Evolutionary conservation across 1,139 yeast genomes (phyloP).

Genomic region (Kodamaea plutei): DNA sequence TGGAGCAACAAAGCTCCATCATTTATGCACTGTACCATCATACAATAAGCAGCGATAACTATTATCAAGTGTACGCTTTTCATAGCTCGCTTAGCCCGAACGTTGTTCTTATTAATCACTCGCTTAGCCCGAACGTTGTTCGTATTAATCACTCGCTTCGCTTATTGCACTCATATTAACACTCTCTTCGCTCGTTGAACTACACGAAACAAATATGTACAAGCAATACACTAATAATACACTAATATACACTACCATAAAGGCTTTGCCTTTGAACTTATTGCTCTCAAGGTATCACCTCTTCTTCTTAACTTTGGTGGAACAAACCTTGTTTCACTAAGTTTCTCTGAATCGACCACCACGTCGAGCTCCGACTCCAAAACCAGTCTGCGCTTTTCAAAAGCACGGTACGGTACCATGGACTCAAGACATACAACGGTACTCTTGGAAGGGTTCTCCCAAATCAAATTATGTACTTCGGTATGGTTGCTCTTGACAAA

Average conservation of each 20-base stretch:
- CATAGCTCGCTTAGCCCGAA: too few species aligned
- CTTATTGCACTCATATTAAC: too few species aligned
- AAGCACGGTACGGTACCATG: slow-evolving; percentile 18
- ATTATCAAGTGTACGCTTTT: too few species aligned
- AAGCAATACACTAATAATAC: slow-evolving; percentile 1
- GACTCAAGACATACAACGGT: slow-evolving; percentile 28
- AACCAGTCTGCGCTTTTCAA: slow-evolving; percentile 5
- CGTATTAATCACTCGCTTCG: too few species aligned
- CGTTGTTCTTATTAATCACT: too few species aligned
- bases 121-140: too few species aligned
- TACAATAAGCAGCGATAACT: too few species aligned
- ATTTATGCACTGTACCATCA: too few species aligned
- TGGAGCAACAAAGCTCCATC: too few species aligned
- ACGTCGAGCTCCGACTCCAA: slow-evolving; percentile 16
- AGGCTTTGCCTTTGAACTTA: slow-evolving; percentile 29
- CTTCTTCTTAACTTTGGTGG: slow-evolving; percentile 37
- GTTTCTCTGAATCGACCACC: slow-evolving; percentile 16
- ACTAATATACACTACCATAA: slow-evolving; percentile 26
- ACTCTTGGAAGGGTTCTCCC: slow-evolving; percentile 13
- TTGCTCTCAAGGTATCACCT: slow-evolving; percentile 31
- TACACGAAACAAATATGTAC: too few species aligned
- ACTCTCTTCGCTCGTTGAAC: too few species aligned
- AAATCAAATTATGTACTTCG: slow-evolving; percentile 17
- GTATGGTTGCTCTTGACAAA: slow-evolving; percentile 19
- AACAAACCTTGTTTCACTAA: slow-evolving; percentile 22